Evolutionary conservation across 2,329 filamentous ascomycete species (phyloP).

Genomic region (Aspergillus aculeatus): DNA sequence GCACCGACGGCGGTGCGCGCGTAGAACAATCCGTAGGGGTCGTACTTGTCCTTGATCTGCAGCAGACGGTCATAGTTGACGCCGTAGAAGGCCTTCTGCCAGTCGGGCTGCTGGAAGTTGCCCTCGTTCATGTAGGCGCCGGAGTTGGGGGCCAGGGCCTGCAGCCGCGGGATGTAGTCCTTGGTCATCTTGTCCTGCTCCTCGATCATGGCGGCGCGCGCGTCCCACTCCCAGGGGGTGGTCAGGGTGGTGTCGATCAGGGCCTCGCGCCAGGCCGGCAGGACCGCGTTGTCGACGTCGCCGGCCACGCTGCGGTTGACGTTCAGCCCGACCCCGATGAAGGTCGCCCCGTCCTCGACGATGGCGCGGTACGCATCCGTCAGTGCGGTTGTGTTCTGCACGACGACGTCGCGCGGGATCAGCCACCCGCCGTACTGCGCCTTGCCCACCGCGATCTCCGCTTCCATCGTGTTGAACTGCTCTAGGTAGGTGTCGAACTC

Average conservation of each 20-base stretch:
- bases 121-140: constrained; percentile 14
- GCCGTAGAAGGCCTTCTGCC: constrained; percentile 9
- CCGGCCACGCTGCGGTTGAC: neutral
- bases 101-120: constrained; percentile 11
- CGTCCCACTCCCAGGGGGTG: constrained; percentile 5
- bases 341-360: constrained; percentile 1
- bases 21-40: constrained; percentile 12
- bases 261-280: constrained; percentile 5
- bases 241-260: constrained; percentile 3
- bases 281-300: constrained; percentile 3
- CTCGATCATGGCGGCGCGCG: neutral
- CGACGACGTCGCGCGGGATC: neutral
- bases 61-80: constrained; percentile 4
- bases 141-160: constrained; percentile 3
- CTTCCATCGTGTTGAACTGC: constrained; percentile 3
- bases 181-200: constrained; percentile 7
- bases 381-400: constrained; percentile 1
- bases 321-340: constrained; percentile 3
- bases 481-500: constrained; percentile 3
- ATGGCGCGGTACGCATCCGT: constrained; percentile 1
- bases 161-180: neutral
- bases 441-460: constrained; percentile 6
- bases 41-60: constrained; percentile 11
- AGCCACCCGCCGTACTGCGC: constrained; percentile 3
- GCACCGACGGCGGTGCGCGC: constrained; percentile 6